Evolutionary conservation across 148 eudicot genomes (phyloP).

Genomic region (Vaccinium darrowii): DNA sequence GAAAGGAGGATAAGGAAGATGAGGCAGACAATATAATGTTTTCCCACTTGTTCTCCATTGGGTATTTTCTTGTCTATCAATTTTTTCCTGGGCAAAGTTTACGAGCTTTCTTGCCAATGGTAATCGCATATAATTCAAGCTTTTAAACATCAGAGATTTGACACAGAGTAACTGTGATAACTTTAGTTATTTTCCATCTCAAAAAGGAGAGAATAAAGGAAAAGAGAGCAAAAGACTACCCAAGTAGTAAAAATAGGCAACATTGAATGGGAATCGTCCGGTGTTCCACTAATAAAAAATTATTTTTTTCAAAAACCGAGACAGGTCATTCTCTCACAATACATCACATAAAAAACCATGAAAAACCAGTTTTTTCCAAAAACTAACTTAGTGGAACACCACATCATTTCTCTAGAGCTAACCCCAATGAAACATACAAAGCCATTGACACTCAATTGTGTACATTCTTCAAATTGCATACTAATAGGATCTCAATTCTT

Average conservation of each 20-base stretch:
- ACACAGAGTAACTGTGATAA: not conserved
- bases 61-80: not conserved
- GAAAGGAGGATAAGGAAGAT: too few species aligned
- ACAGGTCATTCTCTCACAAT: too few species aligned
- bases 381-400: too few species aligned
- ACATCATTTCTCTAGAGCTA: not conserved
- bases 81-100: not conserved
- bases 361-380: too few species aligned
- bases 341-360: too few species aligned
- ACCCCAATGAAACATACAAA: too few species aligned
- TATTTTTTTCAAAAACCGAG: too few species aligned
- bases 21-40: too few species aligned
- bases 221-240: not conserved
- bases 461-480: not conserved
- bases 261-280: not conserved
- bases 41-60: not conserved
- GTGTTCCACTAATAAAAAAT: too few species aligned
- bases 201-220: not conserved
- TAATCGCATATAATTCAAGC: not conserved
- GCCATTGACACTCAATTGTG: not conserved
- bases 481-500: not conserved
- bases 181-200: not conserved
- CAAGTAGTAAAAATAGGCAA: not conserved
- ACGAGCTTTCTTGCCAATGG: not conserved
- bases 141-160: not conserved